Base-by-base conservation (phyloP, 257 asterid species). In the Nicotiana paniculata region DNA sequence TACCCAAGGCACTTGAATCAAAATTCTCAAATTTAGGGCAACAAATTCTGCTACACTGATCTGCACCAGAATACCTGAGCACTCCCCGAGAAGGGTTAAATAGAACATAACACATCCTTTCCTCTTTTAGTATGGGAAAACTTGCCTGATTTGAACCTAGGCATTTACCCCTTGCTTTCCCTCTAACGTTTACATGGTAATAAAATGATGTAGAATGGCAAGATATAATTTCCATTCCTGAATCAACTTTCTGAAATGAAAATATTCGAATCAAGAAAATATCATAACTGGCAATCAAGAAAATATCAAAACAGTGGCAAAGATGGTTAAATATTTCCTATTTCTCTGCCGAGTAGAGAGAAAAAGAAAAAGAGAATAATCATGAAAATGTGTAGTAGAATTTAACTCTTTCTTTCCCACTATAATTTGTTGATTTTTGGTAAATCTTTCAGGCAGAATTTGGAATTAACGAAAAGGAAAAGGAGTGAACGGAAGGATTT, bases 151-250 rank as follows among this genome's bases (percentile, higher is more conserved):
- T 59, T 15, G 84, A 69, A 46, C 79, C 85, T 24, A 32, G 87
- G 86, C 68, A 81, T 58, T 68, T 87, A 9, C 79, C 87, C 64
- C 33, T 17, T 1, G 35, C 57, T 33, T 62, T 28, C 46, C 87
- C 80, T 74, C 90, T 82, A 79, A 72, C 77, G 81, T 86, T 88
- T 35, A 81, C 82, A 67, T 69, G 78, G 82, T 84, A 85, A 57
- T 72, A 82, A 77, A 87, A 78, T 30, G 54, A 70, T n/a, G 88
- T 81, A 54, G 91, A 77, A 79, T 88, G 91, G 84, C 93, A 90
- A 33, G 91, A 88, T 74, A 90, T 80, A 82, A 91, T 81, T 83
- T 89, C 97, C 98, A 94, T 93, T 63, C 72, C 80, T 5, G 63
- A 82, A 77, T 77, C 66, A 65, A 57, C 82, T 85, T 76, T 85